These are phyloP conservation scores for Edaphochlamys debaryana DNA, from an alignment of 139 green algal species.

Conservation along the genomic window DNA sequence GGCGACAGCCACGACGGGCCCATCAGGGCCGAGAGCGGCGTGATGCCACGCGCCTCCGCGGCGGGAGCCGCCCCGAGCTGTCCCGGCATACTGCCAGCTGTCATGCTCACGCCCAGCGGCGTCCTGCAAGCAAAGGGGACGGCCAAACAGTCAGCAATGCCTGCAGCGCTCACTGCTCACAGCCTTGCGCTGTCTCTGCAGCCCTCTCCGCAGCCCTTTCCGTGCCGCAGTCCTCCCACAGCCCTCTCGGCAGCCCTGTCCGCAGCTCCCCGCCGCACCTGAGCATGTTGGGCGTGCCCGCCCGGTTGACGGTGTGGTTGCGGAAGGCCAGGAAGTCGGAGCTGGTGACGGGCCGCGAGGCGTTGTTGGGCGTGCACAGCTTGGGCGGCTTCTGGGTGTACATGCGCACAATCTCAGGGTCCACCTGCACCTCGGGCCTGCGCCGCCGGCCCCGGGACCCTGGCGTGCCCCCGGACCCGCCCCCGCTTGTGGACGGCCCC, in stretches of 20 bases:
- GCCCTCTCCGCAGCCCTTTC: too few relatives aligned
- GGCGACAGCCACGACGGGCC: slow-evolving; percentile 14
- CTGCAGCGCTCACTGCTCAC: too few relatives aligned
- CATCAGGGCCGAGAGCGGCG: not conserved
- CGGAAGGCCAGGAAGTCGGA: slow-evolving; percentile 36
- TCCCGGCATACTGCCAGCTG: not conserved
- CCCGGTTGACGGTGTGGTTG: slow-evolving; percentile 18
- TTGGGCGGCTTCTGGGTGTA: slow-evolving; percentile 37
- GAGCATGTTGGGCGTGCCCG: slow-evolving; percentile 12
- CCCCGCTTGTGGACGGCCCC: too few relatives aligned
- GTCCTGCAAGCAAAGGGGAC: not conserved
- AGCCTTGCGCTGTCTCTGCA: too few relatives aligned
- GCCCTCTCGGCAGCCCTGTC: too few relatives aligned
- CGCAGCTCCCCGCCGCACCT: not conserved
- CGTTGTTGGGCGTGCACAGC: slow-evolving; percentile 36
- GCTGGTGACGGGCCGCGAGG: slow-evolving; percentile 20
- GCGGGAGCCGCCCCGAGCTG: not conserved
- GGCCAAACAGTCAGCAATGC: too few relatives aligned
- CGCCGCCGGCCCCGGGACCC: too few relatives aligned
- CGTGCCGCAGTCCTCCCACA: too few relatives aligned
- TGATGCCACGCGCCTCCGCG: slow-evolving; percentile 19
- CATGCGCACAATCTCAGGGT: slow-evolving; percentile 16
- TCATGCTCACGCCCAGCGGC: not conserved
- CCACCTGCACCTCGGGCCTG: slow-evolving; percentile 17
- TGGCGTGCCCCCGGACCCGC: not conserved